Conservation (phyloP, 257 asterid genomes). For the Misopates orontium region DNA sequence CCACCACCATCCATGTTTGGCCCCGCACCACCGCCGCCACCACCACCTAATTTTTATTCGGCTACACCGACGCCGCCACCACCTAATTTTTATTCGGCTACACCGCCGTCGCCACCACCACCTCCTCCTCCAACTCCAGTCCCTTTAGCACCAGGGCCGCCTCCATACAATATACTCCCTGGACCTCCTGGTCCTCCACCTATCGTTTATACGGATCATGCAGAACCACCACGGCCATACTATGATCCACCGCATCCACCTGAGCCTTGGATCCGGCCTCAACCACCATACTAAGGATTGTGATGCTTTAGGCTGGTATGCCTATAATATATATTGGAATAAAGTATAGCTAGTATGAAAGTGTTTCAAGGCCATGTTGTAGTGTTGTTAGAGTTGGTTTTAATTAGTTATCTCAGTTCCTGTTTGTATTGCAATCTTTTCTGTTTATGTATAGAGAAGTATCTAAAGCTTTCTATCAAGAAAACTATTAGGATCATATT, state of each 20-base stretch:
- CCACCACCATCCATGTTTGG: constrained; percentile 26
- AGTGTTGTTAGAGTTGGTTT: too few relatives aligned
- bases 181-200: constrained; percentile 28
- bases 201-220: constrained; percentile 23
- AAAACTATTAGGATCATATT: too few relatives aligned
- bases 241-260: constrained; percentile 27
- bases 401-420: too few relatives aligned
- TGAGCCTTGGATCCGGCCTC: constrained; percentile 23
- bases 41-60: constrained; percentile 18
- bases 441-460: too few relatives aligned
- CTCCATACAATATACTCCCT: constrained; percentile 29
- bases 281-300: constrained; percentile 26
- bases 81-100: constrained; percentile 14
- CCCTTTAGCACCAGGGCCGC: constrained; percentile 32
- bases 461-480: too few relatives aligned
- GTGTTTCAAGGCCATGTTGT: too few relatives aligned
- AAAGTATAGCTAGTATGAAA: too few relatives aligned
- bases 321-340: neutral
- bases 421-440: too few relatives aligned
- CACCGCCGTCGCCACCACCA: constrained; percentile 22
- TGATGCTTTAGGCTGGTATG: neutral
- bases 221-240: constrained; percentile 26
- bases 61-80: constrained; percentile 19
- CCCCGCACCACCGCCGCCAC: constrained; percentile 18
- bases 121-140: constrained; percentile 33